Conservation (phyloP, 768 basidiomycete species). For the Tephrocybe sp. region DNA sequence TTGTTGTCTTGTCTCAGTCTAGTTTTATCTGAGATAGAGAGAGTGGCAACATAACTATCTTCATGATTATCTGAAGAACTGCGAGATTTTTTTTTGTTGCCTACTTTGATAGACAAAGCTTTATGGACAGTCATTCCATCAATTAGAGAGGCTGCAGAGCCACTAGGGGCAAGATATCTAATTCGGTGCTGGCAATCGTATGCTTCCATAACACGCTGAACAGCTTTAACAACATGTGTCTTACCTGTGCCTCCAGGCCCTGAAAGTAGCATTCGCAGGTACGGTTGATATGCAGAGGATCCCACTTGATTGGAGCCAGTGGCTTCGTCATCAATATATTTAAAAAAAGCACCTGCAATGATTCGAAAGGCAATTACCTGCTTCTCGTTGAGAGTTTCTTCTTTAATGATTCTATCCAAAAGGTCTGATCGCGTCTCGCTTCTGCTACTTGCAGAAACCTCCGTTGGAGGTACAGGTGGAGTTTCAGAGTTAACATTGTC, state of each 20-base stretch:
- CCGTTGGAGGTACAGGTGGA: neutral
- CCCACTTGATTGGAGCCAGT: neutral
- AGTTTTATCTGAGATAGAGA: too few species aligned
- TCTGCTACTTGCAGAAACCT: neutral
- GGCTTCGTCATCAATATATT: constrained; percentile 2
- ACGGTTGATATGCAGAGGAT: neutral
- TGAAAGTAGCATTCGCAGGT: neutral
- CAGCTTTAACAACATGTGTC: constrained; percentile 23
- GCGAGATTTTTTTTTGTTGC: too few species aligned
- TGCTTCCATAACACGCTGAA: constrained; percentile 20
- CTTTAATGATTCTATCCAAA: neutral
- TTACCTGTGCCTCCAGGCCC: constrained; percentile 32
- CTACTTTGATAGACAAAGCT: too few species aligned
- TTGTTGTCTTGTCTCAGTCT: constrained; percentile 20
- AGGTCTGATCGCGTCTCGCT: neutral
- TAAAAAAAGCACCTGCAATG: neutral
- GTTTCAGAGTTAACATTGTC: neutral
- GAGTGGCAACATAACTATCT: too few species aligned
- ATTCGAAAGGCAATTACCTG: neutral
- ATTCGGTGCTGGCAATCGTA: constrained; percentile 21
- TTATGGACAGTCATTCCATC: too few species aligned
- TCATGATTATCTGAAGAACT: too few species aligned
- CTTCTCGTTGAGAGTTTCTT: neutral
- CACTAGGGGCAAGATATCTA: constrained; percentile 25
- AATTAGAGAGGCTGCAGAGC: too few species aligned